These are phyloP conservation scores for Candolleomyces efflorescens DNA, from an alignment of 768 basidiomycete species.

Conservation along the genomic window DNA sequence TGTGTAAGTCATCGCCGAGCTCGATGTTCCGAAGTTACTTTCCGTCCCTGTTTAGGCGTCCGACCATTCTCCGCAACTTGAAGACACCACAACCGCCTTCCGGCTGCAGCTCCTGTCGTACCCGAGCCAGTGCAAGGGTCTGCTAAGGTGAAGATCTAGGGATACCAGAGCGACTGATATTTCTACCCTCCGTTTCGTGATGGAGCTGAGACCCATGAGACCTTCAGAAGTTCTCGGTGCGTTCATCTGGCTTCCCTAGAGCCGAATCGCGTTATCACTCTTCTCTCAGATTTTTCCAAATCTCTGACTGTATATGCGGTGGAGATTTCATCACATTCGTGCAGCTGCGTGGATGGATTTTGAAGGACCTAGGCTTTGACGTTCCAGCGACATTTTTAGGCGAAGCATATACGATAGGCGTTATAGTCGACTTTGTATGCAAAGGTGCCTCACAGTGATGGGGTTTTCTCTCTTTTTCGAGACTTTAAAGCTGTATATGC, in stretches of 20 bases:
- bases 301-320: slow-evolving; percentile 24
- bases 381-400: slow-evolving; percentile 16
- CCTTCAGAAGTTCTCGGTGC: slow-evolving; percentile 25
- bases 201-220: slow-evolving; percentile 23
- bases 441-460: not conserved
- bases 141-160: slow-evolving; percentile 2
- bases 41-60: slow-evolving; percentile 17
- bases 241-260: not conserved
- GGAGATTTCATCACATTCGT: slow-evolving; percentile 32
- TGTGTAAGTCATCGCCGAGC: slow-evolving; percentile 18
- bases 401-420: not conserved
- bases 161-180: slow-evolving; percentile 17
- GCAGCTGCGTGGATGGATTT: slow-evolving; percentile 27
- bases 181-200: slow-evolving; percentile 20
- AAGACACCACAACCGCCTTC: not conserved
- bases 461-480: not conserved
- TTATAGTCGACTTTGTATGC: not conserved
- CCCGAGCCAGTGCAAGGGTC: not conserved
- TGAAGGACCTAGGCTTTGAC: slow-evolving; percentile 27
- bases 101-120: slow-evolving; percentile 4
- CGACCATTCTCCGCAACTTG: slow-evolving; percentile 19
- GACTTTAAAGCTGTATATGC: not conserved
- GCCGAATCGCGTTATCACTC: not conserved
- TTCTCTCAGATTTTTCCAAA: slow-evolving; percentile 19
- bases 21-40: slow-evolving; percentile 16